Evolutionary conservation across 2,329 filamentous ascomycete genomes (phyloP).

Genomic region (Alternaria gaisen): DNA sequence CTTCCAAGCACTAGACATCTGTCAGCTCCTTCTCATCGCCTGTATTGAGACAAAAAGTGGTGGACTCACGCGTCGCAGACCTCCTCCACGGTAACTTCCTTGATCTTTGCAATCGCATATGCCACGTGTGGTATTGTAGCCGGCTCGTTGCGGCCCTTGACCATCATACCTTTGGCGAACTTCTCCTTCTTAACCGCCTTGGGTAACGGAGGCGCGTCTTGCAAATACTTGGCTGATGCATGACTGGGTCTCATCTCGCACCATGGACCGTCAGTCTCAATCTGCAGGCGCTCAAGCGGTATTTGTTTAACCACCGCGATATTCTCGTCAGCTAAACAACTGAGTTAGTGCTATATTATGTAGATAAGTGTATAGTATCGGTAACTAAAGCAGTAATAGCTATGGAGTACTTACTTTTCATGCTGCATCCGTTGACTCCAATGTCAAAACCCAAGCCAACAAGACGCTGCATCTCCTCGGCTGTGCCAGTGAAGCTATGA

Average conservation of each 20-base stretch:
- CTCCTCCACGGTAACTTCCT: constrained; percentile 79
- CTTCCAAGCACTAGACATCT: constrained; percentile 43
- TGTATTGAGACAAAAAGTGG: neutral
- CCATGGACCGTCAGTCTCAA: constrained; percentile 97
- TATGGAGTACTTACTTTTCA: constrained; percentile 70
- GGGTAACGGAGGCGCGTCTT: constrained; percentile 74
- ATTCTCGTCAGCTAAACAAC: constrained; percentile 66
- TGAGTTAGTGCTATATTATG: neutral
- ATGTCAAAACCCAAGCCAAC: constrained; percentile 85
- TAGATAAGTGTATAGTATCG: neutral
- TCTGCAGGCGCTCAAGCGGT: constrained; percentile 81
- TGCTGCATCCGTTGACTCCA: constrained; percentile 94
- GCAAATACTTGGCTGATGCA: constrained; percentile 78
- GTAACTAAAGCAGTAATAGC: constrained; percentile 5
- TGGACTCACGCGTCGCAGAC: constrained; percentile 77
- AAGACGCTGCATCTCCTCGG: constrained; percentile 83
- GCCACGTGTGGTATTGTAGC: constrained; percentile 87
- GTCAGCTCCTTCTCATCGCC: constrained; percentile 3
- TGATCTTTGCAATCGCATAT: constrained; percentile 86
- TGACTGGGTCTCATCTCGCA: constrained; percentile 93
- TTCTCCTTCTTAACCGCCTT: constrained; percentile 96
- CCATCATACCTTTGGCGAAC: constrained; percentile 85
- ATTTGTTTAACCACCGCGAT: constrained; percentile 83
- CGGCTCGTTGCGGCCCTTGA: constrained; percentile 95
- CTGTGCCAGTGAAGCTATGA: constrained; percentile 91